Percentiles rank a stretch among this genome's conserved stretches.
These are phyloP conservation scores for Aspergillus bertholletiae DNA, from an alignment of 495 filamentous ascomycete genomes.

Conservation along the genomic window DNA sequence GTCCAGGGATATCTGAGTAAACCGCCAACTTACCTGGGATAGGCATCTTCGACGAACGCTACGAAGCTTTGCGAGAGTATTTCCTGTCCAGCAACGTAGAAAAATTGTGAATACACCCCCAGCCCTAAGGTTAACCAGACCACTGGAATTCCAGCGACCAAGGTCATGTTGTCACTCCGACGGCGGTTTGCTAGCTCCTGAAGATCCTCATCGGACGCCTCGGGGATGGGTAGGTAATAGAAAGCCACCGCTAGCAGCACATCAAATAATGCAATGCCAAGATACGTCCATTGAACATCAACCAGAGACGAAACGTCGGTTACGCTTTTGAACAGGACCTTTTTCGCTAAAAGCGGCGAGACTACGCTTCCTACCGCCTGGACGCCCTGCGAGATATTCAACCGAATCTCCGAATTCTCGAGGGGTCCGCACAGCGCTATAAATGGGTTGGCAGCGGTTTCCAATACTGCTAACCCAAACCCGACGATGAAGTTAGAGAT, in stretches of 20 bases:
- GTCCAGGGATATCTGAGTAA: conserved; percentile 19
- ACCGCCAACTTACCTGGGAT: conserved; percentile 29
- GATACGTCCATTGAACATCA: conserved; percentile 69
- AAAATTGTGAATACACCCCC: conserved; percentile 57
- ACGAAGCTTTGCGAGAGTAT: conserved; percentile 45
- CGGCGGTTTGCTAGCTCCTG: conserved; percentile 51
- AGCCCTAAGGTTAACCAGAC: conserved; percentile 56
- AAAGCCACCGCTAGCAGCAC: conserved; percentile 61
- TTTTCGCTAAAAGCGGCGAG: conserved; percentile 58
- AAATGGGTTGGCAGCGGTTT: conserved; percentile 66
- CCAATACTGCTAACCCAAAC: conserved; percentile 59
- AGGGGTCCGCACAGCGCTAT: conserved; percentile 64
- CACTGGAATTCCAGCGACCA: conserved; percentile 42
- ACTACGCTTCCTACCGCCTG: conserved; percentile 63
- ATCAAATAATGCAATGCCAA: conserved; percentile 64
- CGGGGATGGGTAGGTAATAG: conserved; percentile 63
- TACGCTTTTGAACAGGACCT: conserved; percentile 56
- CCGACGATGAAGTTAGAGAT: conserved; percentile 68
- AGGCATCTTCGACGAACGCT: conserved; percentile 33
- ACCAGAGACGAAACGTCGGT: conserved; percentile 52
- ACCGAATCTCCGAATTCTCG: conserved; percentile 60
- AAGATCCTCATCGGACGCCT: conserved; percentile 63
- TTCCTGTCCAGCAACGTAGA: conserved; percentile 67
- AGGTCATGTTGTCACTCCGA: conserved; percentile 47
- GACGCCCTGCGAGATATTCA: conserved; percentile 66